These are phyloP conservation scores for Centella asiatica DNA, from an alignment of 129 eudicot species.

Conservation along the genomic window DNA sequence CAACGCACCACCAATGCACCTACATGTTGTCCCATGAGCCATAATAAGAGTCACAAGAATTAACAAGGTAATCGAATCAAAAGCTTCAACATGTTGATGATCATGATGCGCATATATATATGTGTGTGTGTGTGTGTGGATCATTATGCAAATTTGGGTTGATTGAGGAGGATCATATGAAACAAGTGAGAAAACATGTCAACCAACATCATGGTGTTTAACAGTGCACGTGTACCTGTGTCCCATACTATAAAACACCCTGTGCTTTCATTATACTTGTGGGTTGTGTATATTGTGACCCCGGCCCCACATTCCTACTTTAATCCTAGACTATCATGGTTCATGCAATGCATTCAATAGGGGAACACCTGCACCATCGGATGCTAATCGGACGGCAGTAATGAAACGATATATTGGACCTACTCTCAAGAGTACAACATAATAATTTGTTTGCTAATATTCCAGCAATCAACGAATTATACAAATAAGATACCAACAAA, in stretches of 20 bases:
- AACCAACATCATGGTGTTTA: slow-evolving; percentile 8
- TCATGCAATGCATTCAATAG: slow-evolving; percentile 1
- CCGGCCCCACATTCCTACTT: slow-evolving; percentile 3
- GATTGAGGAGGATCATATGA: not conserved
- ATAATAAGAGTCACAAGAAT: too few species aligned
- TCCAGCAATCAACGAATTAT: too few species aligned
- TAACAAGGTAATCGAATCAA: too few species aligned
- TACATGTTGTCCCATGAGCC: too few species aligned
- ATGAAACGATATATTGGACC: not conserved
- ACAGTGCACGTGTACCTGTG: slow-evolving; percentile 18
- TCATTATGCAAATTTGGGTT: slow-evolving; percentile 1
- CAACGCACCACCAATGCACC: too few species aligned
- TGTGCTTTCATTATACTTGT: slow-evolving; percentile 9
- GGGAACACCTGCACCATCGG: slow-evolving; percentile 12
- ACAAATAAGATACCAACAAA: too few species aligned
- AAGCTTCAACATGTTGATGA: slow-evolving; percentile 5
- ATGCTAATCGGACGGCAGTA: slow-evolving; percentile 12
- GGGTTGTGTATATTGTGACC: not conserved
- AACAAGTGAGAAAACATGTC: not conserved
- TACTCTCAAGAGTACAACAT: slow-evolving; percentile 6
- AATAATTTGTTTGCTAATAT: not conserved
- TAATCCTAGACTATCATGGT: slow-evolving; percentile 2
- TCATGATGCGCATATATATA: not conserved
- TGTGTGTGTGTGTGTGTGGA: too few species aligned
- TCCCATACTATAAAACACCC: slow-evolving; percentile 17